Evolutionary conservation across 345 rosid species (phyloP), one percentile per base, ranked within the genome.

Genomic region (Raphanus raphanistrum): DNA sequence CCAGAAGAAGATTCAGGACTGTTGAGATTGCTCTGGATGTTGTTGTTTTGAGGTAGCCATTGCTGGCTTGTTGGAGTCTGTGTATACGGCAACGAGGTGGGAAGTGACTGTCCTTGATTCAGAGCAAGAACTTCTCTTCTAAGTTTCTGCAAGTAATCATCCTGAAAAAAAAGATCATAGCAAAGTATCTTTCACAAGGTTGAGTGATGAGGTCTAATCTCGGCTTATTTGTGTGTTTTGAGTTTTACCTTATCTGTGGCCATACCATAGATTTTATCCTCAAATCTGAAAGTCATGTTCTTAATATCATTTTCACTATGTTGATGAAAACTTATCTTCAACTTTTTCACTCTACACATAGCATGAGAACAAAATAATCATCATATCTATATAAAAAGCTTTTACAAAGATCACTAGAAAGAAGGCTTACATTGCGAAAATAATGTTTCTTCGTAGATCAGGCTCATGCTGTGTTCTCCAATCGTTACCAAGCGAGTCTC

Each of bases 391-490:
- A 21, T 21, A 21, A 0, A 21, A 21, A 21, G 21, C 21, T 21
- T 21, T 21, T 21, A 45, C 52, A 45, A 45, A 45, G 52, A 45
- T 75, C 52, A 43, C 52, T 12, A 43, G 52, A 43, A 43, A 43
- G 52, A 10, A 45, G 52, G 52, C 89, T 81, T 77, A 89, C 97
- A 94, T 82, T 83, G 79, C 88, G 70, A 68, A 38, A 69, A 88
- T 80, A 64, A 88, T 82, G 75, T 72, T 83, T 43, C 66, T 81
- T 5, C 98, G 82, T 3, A 90, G 66, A 1, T 84, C 86, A 10
- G 76, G 68, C 26, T 59, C 85, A 84, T 84, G 67, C 21, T 85
- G 86, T 54, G 78, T 68, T 91, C 87, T 90, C 96, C 97, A 87
- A 73, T 90, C 90, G 74, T 81, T 82, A 12, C 82, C 43, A 7